Conservation (phyloP, 2,329 filamentous ascomycete species). For the Phyllosticta ampelicida region DNA sequence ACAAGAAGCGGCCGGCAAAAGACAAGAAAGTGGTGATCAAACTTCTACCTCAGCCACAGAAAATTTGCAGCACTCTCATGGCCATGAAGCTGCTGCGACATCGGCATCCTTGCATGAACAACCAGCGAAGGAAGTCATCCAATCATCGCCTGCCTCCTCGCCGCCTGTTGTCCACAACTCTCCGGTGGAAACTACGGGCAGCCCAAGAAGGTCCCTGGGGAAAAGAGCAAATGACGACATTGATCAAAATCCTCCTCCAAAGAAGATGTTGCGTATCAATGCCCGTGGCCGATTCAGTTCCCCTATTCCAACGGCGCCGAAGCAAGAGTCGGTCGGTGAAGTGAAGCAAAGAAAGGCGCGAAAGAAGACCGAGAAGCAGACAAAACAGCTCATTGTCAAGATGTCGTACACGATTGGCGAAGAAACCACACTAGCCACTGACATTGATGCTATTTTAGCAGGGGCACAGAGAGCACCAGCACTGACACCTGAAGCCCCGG, state of each 20-base stretch:
- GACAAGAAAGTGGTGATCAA: background rate
- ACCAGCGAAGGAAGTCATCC: background rate
- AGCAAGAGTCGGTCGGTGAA: slow-evolving; percentile 11
- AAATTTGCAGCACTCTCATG: background rate
- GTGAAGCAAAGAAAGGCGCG: slow-evolving; percentile 29
- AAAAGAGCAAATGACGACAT: background rate
- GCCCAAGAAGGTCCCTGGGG: background rate
- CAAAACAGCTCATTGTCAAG: slow-evolving; percentile 36
- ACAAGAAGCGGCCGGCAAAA: slow-evolving; percentile 16
- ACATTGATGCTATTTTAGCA: slow-evolving; percentile 53
- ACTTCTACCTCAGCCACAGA: background rate
- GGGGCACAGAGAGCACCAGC: slow-evolving; percentile 23
- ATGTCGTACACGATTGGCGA: slow-evolving; percentile 50
- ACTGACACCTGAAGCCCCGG: slow-evolving; percentile 14
- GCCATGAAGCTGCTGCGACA: background rate
- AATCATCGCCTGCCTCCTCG: background rate
- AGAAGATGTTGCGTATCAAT: slow-evolving; percentile 30
- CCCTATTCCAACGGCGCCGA: slow-evolving; percentile 25
- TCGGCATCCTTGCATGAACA: background rate
- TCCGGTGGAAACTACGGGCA: background rate
- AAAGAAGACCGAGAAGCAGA: slow-evolving; percentile 17
- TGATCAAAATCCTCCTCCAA: slow-evolving; percentile 17
- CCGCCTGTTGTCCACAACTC: background rate
- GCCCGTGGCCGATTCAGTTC: slow-evolving; percentile 37
- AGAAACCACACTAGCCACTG: slow-evolving; percentile 40